Evolutionary conservation across 495 filamentous ascomycete genomes (phyloP).

Genomic region (Xylaria bambusicola): DNA sequence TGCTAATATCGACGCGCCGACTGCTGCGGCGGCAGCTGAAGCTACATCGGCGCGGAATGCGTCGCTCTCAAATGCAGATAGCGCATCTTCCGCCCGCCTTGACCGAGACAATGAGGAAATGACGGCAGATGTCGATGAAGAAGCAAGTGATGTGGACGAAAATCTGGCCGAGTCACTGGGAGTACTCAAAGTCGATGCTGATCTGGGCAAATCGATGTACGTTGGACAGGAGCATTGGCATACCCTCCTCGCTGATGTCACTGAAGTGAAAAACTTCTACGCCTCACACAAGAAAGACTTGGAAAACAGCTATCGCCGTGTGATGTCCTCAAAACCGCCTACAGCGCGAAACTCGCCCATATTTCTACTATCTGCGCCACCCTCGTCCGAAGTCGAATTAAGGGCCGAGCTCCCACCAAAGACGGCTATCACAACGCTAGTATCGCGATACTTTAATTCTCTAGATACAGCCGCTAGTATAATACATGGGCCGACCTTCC

Average conservation of each 20-base stretch:
- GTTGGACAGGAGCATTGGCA: slow-evolving; percentile 91
- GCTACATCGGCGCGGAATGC: slow-evolving; percentile 51
- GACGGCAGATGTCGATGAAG: slow-evolving; percentile 55
- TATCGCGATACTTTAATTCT: slow-evolving; percentile 68
- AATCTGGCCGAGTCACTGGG: slow-evolving; percentile 78
- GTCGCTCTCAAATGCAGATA: slow-evolving; percentile 65
- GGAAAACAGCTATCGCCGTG: slow-evolving; percentile 59
- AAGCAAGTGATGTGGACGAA: slow-evolving; percentile 84
- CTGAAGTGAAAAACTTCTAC: slow-evolving; percentile 93
- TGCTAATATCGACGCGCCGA: slow-evolving; percentile 46
- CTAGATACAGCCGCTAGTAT: slow-evolving; percentile 63
- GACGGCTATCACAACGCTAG: slow-evolving; percentile 77
- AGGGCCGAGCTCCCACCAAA: slow-evolving; percentile 77
- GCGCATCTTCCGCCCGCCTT: slow-evolving; percentile 65
- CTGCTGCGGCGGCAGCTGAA: slow-evolving; percentile 28
- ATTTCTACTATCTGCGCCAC: slow-evolving; percentile 73
- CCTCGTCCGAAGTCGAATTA: slow-evolving; percentile 71
- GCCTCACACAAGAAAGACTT: slow-evolving; percentile 56
- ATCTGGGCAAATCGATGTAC: slow-evolving; percentile 78
- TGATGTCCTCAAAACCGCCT: slow-evolving; percentile 62
- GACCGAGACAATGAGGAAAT: slow-evolving; percentile 56
- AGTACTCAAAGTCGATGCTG: slow-evolving; percentile 81
- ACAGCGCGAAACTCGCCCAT: slow-evolving; percentile 64
- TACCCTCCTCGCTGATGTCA: slow-evolving; percentile 81
- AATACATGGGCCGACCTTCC: slow-evolving; percentile 84